These are phyloP conservation scores for Penicillium sp. DNA, from an alignment of 2,329 filamentous ascomycete genomes.

Conservation along the genomic window DNA sequence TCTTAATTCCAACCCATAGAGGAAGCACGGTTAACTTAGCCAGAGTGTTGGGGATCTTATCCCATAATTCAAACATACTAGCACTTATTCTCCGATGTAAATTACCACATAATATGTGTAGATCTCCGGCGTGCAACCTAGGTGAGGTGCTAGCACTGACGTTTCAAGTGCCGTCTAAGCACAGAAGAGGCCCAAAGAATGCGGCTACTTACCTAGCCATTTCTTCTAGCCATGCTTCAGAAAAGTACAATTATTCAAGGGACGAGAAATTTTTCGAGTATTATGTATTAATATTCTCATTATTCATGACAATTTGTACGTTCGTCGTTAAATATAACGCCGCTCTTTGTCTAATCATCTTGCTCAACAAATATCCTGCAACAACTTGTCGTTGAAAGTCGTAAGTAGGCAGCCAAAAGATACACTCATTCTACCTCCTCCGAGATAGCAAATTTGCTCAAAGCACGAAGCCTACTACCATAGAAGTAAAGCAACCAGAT, in stretches of 20 bases:
- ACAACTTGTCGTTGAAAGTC: background rate
- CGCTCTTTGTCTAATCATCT: background rate
- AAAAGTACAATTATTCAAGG: background rate
- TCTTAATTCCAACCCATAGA: background rate
- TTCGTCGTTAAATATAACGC: background rate
- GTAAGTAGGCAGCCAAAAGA: background rate
- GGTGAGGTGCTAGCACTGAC: background rate
- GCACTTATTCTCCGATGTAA: background rate
- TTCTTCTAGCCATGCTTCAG: background rate
- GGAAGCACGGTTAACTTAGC: background rate
- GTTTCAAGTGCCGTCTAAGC: background rate
- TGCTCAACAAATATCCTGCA: background rate
- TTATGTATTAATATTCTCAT: background rate
- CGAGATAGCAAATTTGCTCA: slow-evolving; percentile 34
- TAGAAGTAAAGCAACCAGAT: slow-evolving; percentile 36
- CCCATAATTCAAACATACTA: background rate
- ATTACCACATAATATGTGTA: background rate
- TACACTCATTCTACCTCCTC: background rate
- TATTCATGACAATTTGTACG: background rate
- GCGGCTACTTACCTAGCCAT: background rate
- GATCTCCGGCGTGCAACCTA: too few species aligned
- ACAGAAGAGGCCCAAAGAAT: too few species aligned
- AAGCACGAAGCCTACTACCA: slow-evolving; percentile 32
- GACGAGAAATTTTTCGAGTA: background rate
- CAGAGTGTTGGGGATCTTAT: background rate